Conservation (phyloP, 1,284 basidiomycete genomes). For the Trametes hirsuta region DNA sequence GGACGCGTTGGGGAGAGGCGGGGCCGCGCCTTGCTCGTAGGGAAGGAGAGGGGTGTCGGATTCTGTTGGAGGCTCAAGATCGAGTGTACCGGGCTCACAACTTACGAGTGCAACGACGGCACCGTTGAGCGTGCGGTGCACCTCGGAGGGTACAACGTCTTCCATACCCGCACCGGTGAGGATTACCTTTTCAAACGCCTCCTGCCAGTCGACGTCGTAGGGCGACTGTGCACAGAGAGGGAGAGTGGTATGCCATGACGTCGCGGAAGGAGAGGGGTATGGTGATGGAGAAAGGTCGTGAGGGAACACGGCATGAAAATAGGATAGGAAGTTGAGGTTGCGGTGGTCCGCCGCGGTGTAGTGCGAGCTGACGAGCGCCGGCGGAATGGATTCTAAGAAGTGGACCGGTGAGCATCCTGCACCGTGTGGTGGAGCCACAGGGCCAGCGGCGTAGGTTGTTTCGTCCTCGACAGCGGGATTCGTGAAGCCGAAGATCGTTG, state of each 20-base stretch:
- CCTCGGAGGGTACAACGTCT: conserved; percentile 71
- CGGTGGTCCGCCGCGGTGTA: conserved; percentile 80
- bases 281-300: conserved; percentile 10
- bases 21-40: conserved; percentile 58
- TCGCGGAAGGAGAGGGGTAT: conserved; percentile 40
- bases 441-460: background rate
- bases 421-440: background rate
- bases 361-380: conserved; percentile 41
- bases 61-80: conserved; percentile 19
- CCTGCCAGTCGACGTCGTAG: conserved; percentile 62
- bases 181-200: conserved; percentile 62
- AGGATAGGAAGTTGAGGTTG: conserved; percentile 74
- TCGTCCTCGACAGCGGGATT: conserved; percentile 27
- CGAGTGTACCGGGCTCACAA: conserved; percentile 46
- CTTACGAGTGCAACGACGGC: conserved; percentile 77
- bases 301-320: conserved; percentile 74
- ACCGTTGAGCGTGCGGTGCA: conserved; percentile 77
- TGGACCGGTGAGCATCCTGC: conserved; percentile 1
- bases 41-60: conserved; percentile 31
- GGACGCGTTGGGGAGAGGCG: conserved; percentile 60
- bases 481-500: conserved; percentile 64
- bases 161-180: conserved; percentile 75
- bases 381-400: conserved; percentile 41
- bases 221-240: conserved; percentile 74
- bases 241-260: conserved; percentile 67